Evolutionary conservation across 257 asterid genomes (phyloP).

Genomic region (Lycium barbarum): DNA sequence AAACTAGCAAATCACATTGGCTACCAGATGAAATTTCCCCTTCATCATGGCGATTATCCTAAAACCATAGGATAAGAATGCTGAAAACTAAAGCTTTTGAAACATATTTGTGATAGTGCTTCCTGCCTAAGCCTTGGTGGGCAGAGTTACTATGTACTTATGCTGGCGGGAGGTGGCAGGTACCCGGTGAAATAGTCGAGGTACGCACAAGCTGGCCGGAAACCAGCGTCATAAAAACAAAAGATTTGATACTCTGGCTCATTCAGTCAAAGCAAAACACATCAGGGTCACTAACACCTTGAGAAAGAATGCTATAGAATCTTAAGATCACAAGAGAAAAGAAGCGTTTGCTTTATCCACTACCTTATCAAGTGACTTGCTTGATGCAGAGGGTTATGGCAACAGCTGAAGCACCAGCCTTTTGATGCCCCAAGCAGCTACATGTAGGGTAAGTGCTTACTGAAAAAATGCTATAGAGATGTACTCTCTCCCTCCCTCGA

Average conservation of each 20-base stretch:
- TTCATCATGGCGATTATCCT: background rate
- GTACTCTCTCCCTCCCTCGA: background rate
- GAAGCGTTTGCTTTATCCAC: background rate
- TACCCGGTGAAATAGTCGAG: background rate
- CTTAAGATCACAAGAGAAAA: constrained; percentile 1
- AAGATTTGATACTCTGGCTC: background rate
- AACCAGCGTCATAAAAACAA: background rate
- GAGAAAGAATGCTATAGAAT: constrained; percentile 21
- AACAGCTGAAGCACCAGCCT: background rate
- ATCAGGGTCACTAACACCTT: background rate
- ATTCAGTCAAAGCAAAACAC: background rate
- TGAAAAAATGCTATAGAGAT: background rate
- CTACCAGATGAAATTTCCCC: constrained; percentile 11
- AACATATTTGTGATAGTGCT: background rate
- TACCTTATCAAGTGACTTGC: background rate
- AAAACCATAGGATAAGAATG: background rate
- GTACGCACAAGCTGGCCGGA: background rate
- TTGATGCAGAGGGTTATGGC: background rate
- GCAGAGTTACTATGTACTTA: background rate
- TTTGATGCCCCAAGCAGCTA: constrained; percentile 20
- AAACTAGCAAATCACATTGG: background rate
- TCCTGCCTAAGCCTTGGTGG: background rate
- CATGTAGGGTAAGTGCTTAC: background rate
- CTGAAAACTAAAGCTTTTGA: constrained; percentile 3
- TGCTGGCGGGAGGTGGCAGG: background rate